These are phyloP conservation scores for Coprinopsis strossmayeri DNA, from an alignment of 768 basidiomycete species.

Conservation along the genomic window DNA sequence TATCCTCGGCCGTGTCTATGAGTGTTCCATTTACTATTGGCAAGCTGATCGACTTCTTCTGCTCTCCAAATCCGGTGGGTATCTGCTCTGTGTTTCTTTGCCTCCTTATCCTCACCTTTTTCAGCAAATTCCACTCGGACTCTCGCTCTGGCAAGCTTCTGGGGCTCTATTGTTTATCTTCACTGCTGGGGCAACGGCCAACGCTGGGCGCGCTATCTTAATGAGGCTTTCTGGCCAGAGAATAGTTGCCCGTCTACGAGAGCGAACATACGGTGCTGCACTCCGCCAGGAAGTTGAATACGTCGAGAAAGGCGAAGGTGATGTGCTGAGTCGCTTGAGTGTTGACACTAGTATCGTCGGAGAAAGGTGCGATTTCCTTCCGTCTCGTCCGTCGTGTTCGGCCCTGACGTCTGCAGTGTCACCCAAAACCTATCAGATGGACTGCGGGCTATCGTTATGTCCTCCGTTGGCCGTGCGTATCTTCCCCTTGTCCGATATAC, in stretches of 20 bases:
- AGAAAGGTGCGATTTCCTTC: constrained; percentile 71
- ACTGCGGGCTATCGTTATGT: constrained; percentile 81
- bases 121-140: constrained; percentile 72
- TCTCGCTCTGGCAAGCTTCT: constrained; percentile 79
- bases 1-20: constrained; percentile 90
- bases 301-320: constrained; percentile 89
- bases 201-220: constrained; percentile 74
- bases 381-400: too few species aligned
- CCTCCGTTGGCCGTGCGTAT: constrained; percentile 75
- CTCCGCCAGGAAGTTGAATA: constrained; percentile 89
- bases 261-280: constrained; percentile 78
- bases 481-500: not conserved
- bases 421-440: constrained; percentile 80
- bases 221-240: constrained; percentile 89
- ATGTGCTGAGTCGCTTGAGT: constrained; percentile 86
- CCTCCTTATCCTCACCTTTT: constrained; percentile 3
- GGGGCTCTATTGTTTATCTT: constrained; percentile 67
- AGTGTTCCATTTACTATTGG: constrained; percentile 91
- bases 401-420: constrained; percentile 37
- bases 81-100: not conserved
- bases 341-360: constrained; percentile 92
- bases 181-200: constrained; percentile 81
- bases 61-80: constrained; percentile 60
- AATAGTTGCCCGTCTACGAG: constrained; percentile 82
- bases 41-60: constrained; percentile 91